Base-by-base conservation (phyloP, 495 filamentous ascomycete genomes). In the Peziza echinospora region DNA sequence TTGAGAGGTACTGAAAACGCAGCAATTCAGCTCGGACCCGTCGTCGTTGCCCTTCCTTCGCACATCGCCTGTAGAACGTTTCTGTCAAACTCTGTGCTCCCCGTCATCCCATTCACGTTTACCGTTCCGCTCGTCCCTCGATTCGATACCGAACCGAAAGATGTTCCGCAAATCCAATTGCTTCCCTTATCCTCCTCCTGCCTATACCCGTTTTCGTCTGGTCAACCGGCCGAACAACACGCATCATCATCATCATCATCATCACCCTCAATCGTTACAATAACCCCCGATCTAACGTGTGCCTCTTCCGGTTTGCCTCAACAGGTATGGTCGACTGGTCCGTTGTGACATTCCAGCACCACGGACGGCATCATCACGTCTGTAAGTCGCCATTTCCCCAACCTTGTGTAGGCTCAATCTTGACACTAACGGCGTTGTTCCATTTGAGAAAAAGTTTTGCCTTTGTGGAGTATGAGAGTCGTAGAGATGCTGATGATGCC, bases 391-490 rank as follows among this genome's bases (percentile, higher is more conserved):
- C 30, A 39, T 47, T 45, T 26, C 47, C 45, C 46, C 49, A 49
- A 53, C 52, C 56, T 62, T 5, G 41, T 11, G n/a, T 37, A 37
- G 22, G 21, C 41, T 19, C 41, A 43, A 43, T 43, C 41, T 22
- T 39, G 21, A 11, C 44, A 51, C 49, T 55, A 44, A 55, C 57
- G 62, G 53, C 62, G 60, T 41, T 47, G 22, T 25, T 16, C 53
- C 50, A 5, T 54, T 37, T 17, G 30, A 37, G 30, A 37, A 43
- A 43, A 43, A 97, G 89, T 49, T 99, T 99, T 63, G 89, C 89
- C 16, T 99, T 99, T 66, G 89, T 99, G 45, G 89, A 99, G 65
- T 99, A 99, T 64, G 89, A 99, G 68, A 92, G 84, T 64, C 84
- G 89, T 55, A 91, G 89, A 56, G 89, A 99, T 71, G 85, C 89